Evolutionary conservation across 2,329 filamentous ascomycete species (phyloP), one percentile per base, ranked within the genome.

Genomic region (Aspergillus japonicus): DNA sequence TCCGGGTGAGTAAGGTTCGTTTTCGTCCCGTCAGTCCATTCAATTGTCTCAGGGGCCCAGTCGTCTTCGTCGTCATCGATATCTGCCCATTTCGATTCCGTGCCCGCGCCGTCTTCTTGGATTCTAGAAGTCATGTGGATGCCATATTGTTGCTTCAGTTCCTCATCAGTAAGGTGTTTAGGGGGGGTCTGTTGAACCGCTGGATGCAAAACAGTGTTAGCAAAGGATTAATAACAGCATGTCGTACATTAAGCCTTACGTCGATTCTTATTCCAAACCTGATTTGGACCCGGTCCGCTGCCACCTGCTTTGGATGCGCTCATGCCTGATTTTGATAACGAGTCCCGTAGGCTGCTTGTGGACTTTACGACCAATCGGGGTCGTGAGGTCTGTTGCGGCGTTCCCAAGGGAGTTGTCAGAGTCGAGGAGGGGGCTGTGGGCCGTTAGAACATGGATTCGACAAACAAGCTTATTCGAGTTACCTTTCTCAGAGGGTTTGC

Each of bases 231-330:
- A 35, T 8, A 16, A 23, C 4, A 26, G 5, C 49, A 29, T 16
- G 39, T n/a, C 8, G 54, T 24, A 52, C 31, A 52, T 50, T 49
- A 54, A 57, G 35, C 67, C 79, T 68, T 80, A 81, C 85, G 85
- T 75, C 85, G 81, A 70, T 88, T 89, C 75, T 87, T 88, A 70
- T 89, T 89, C 86, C 86, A 89, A 54, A 89, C 86, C 73, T 87
- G 86, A 73, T 81, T 87, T n/a, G 84, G 84, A 74, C 88, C 85
- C 53, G 86, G 85, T n/a, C 83, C 84, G 64, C 74, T 73, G 62
- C 73, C 73, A 56, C 80, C 80, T 59, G 78, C 78, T 60, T 78
- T 77, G 51, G 77, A 78, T 57, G 76, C 75, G 57, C 70, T 74
- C 58, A 82, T 74, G 52, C 77, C 77, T 24, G 80, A 66, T 60